Evolutionary conservation across 1,139 yeast species (phyloP).

Genomic region (Suhomyces bolitotheri): DNA sequence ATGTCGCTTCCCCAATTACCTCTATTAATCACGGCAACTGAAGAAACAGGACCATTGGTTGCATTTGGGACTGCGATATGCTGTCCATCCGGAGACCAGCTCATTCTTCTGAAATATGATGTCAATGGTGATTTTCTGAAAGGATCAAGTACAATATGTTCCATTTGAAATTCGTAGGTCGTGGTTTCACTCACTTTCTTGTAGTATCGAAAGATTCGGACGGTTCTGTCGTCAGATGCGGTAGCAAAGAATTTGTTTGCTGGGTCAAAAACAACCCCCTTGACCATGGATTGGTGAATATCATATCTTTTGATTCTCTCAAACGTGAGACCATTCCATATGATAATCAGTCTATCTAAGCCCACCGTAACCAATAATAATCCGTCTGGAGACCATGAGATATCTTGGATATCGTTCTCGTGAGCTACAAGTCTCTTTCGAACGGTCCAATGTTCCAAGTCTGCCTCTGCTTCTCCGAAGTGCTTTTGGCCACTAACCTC

Average conservation of each 20-base stretch:
- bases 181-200: constrained; percentile 59
- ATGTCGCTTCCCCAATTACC: constrained; percentile 93
- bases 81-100: constrained; percentile 99
- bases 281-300: constrained; percentile 92
- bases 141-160: constrained; percentile 78
- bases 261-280: constrained; percentile 96
- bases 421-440: constrained; percentile 90
- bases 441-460: constrained; percentile 90
- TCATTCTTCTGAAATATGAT: constrained; percentile 84
- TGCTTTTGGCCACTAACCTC: constrained; percentile 46
- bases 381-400: constrained; percentile 97
- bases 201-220: constrained; percentile 82
- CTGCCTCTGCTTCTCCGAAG: constrained; percentile 57
- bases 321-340: constrained; percentile 93
- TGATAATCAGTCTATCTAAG: constrained; percentile 82
- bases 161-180: constrained; percentile 82
- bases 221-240: constrained; percentile 91
- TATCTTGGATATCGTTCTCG: constrained; percentile 95
- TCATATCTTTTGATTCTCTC: constrained; percentile 87
- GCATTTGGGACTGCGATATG: constrained; percentile 97
- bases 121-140: constrained; percentile 88
- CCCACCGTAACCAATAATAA: constrained; percentile 90
- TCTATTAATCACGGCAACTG: constrained; percentile 83
- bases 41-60: constrained; percentile 91
- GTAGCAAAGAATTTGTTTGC: constrained; percentile 97